These are phyloP conservation scores for Phanerochaete carnosa DNA, from an alignment of 768 basidiomycete species.

Conservation along the genomic window DNA sequence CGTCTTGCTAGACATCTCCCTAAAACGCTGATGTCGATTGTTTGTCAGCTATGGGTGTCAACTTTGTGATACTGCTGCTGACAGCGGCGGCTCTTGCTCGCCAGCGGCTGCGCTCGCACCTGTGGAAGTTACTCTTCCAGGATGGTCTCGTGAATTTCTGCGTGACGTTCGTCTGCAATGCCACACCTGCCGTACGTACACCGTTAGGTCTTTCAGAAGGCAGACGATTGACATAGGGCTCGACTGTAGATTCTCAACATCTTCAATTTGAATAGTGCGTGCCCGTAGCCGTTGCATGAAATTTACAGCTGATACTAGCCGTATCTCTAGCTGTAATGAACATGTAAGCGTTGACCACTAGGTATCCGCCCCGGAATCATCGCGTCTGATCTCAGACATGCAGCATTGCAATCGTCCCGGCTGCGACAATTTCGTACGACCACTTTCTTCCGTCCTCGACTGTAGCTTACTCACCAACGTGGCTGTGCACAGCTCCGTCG, in stretches of 20 bases:
- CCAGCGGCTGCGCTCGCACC: constrained; percentile 50
- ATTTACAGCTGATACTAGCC: constrained; percentile 22
- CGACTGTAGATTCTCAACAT: constrained; percentile 50
- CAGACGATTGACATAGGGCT: background rate
- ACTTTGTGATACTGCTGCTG: constrained; percentile 55
- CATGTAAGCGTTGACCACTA: constrained; percentile 45
- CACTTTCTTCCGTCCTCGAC: background rate
- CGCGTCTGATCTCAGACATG: background rate
- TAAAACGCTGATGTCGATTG: background rate
- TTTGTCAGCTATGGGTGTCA: constrained; percentile 64
- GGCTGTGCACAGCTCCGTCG: constrained; percentile 41
- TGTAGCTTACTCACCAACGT: background rate
- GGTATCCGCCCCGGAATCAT: background rate
- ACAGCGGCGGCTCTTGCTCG: constrained; percentile 50
- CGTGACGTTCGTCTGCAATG: constrained; percentile 61
- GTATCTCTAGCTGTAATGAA: constrained; percentile 53
- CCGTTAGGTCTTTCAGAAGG: background rate
- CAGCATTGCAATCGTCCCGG: constrained; percentile 39
- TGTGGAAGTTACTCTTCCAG: constrained; percentile 71
- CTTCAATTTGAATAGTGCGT: constrained; percentile 52
- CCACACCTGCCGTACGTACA: constrained; percentile 58
- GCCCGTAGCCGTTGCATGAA: background rate
- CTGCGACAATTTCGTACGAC: constrained; percentile 61
- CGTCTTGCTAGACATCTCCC: background rate
- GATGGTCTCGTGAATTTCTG: constrained; percentile 75